Evolutionary conservation across 2,329 filamentous ascomycete genomes (phyloP), one percentile per base, ranked within the genome.

Genomic region (Aspergillus pseudotamarii): DNA sequence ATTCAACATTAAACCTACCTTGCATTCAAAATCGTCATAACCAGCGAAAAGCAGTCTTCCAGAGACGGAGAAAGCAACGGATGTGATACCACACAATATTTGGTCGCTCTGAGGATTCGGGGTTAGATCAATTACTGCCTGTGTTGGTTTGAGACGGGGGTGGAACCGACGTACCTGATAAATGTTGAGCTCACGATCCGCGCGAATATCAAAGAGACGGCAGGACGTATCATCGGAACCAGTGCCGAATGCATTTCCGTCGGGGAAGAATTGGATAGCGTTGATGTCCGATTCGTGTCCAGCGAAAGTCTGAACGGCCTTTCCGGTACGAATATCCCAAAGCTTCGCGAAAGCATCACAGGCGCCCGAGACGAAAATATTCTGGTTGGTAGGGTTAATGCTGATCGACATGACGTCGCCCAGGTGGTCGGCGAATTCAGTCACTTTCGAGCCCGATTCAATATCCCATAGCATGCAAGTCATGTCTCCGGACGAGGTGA

Each of bases 401-500:
- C 94, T 98, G 82, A 98, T 93, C 85, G 94, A 98, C 95, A 99
- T 99, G 71, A 99, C 95, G 76, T 99, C 95, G 77, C 95, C 95
- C 12, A 99, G 86, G 78, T 99, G 95, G 81, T 99, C 95, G 75
- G 95, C 95, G 72, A 98, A 99, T 79, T 99, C 95, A 75, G 94
- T 96, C 48, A 97, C 91, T 83, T 97, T 97, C 69, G 94, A 93
- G 62, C 95, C 95, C 0, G 94, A 96, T 82, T 99, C 95, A 68
- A 99, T 94, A 83, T 99, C 95, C 95, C 95, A 99, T 76, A 98
- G 92, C 90, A 98, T 97, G 80, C 95, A 99, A 58, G 95, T 99
- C 95, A 99, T 99, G 78, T 99, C 95, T 68, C 95, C 95, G 3
- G 95, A 99, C 0, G 95, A 98, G 64, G 95, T 99, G 68, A 99